phyloP scores from a whole-genome alignment of 139 green algal genomes.

The Tetradesmus lagerheimii region DNA sequence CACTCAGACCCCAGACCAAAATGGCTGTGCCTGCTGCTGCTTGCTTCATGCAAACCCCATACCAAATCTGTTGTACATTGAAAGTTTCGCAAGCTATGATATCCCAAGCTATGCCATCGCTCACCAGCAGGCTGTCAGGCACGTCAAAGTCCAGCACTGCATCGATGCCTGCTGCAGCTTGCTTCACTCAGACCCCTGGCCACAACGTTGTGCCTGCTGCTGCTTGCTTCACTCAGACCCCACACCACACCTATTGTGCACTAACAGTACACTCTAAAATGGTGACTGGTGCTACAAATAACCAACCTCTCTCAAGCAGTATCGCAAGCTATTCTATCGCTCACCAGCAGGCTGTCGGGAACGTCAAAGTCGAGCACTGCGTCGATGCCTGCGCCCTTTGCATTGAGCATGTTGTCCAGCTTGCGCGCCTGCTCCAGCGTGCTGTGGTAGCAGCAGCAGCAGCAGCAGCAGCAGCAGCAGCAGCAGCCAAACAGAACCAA shows the following conservation, averaged over 20 bases:
- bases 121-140: slow-evolving; percentile 87
- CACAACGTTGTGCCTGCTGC: not conserved
- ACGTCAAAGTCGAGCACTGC: slow-evolving; percentile 96
- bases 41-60: too few species aligned
- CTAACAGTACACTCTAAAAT: too few species aligned
- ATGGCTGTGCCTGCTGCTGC: not conserved
- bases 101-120: too few species aligned
- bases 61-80: too few species aligned
- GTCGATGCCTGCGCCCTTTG: slow-evolving; percentile 86
- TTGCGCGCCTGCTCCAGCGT: slow-evolving; percentile 81
- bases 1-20: too few species aligned
- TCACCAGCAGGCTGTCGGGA: slow-evolving; percentile 87
- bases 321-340: too few species aligned
- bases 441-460: not conserved
- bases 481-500: too few species aligned
- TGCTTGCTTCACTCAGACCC: too few species aligned
- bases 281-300: too few species aligned
- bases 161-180: slow-evolving; percentile 89
- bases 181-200: slow-evolving; percentile 53
- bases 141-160: slow-evolving; percentile 96
- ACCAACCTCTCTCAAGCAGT: too few species aligned
- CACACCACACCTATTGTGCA: too few species aligned
- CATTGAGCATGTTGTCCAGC: slow-evolving; percentile 96
- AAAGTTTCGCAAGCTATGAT: too few species aligned
- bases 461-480: not conserved